Percentiles rank a stretch among this genome's conserved stretches.
phyloP scores from a whole-genome alignment of 371 early-diverging fungal species.

The Nosema muscidifuracis region DNA sequence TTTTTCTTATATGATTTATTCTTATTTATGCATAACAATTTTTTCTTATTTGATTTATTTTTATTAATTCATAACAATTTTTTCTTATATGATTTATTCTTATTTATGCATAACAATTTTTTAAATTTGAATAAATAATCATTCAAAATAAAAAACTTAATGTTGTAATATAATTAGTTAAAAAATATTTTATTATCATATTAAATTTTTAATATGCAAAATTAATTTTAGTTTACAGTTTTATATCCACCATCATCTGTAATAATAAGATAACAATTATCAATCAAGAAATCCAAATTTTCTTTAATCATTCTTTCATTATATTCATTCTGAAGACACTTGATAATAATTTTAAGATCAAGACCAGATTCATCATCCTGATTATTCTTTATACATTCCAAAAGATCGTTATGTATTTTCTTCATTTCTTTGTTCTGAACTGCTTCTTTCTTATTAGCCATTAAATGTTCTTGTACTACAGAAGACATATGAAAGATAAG shows the following conservation, averaged over 20 bases:
- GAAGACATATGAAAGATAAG: constrained; percentile 41
- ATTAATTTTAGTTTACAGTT: constrained; percentile 24
- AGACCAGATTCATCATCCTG: constrained; percentile 53
- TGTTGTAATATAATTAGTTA: no score
- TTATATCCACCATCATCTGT: constrained; percentile 48
- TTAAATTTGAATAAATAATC: no score
- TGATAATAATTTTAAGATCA: constrained; percentile 43
- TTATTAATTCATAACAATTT: no score
- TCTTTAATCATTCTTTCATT: constrained; percentile 38
- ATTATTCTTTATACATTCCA: constrained; percentile 49
- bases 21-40: no score
- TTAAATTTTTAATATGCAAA: no score
- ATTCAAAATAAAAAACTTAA: no score
- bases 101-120: no score
- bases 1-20: no score
- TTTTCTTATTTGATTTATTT: no score
- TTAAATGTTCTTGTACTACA: constrained; percentile 35
- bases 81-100: no score
- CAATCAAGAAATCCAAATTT: constrained; percentile 40
- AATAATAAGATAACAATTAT: constrained; percentile 48
- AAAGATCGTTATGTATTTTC: constrained; percentile 52
- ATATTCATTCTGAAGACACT: constrained; percentile 51
- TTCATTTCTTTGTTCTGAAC: background rate
- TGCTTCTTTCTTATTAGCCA: constrained; percentile 24
- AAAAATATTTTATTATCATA: no score